phyloP scores from a whole-genome alignment of 129 eudicot genomes.

The Helianthus annuus region DNA sequence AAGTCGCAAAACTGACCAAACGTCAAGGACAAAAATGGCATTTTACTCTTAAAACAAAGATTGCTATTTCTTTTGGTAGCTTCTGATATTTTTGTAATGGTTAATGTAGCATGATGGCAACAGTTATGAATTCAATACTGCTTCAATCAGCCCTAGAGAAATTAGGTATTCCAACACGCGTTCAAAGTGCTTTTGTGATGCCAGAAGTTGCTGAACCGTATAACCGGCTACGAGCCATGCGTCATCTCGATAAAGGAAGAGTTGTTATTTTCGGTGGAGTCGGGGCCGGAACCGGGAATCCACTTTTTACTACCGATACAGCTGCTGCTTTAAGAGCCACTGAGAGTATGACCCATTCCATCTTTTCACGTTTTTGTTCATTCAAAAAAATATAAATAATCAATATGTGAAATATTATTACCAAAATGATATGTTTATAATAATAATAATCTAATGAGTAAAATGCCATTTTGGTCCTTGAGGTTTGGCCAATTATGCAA shows the following conservation, averaged over 20 bases:
- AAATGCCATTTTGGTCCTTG: too few species aligned
- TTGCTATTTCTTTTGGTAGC: background rate
- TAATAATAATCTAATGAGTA: too few species aligned
- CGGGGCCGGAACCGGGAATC: conserved; percentile 49
- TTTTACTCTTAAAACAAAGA: background rate
- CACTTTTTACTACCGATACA: conserved; percentile 51
- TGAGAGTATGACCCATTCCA: conserved; percentile 29
- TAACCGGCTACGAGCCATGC: conserved; percentile 48
- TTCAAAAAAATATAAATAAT: background rate
- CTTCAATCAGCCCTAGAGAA: conserved; percentile 57
- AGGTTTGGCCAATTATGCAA: too few species aligned
- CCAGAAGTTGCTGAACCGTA: conserved; percentile 53
- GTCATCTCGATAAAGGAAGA: conserved; percentile 57
- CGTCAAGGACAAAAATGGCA: background rate
- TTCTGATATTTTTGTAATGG: background rate
- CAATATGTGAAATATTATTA: background rate
- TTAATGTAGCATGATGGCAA: conserved; percentile 51
- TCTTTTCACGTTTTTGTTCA: background rate
- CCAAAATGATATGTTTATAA: too few species aligned
- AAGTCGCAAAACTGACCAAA: too few species aligned
- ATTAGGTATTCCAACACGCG: conserved; percentile 49
- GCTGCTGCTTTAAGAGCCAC: conserved; percentile 53
- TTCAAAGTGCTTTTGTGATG: conserved; percentile 55
- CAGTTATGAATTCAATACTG: conserved; percentile 56
- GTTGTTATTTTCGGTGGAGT: conserved; percentile 51